Evolutionary conservation across 129 eudicot species (phyloP).

Genomic region (Scalesia atractyloides): DNA sequence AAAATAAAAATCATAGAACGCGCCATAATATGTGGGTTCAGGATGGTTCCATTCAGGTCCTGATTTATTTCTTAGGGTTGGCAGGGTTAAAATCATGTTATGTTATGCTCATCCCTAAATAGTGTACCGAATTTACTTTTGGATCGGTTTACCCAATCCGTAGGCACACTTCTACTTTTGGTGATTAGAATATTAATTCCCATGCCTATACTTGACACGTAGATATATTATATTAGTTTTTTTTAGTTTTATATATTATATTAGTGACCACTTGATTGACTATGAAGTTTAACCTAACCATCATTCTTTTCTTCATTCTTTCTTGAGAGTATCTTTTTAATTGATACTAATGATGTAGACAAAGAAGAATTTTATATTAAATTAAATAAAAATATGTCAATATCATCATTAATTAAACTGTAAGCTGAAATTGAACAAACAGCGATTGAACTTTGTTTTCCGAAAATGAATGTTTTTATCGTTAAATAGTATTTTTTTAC

Average conservation of each 20-base stretch:
- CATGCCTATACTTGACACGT: not conserved
- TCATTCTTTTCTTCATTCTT: slow-evolving; percentile 7
- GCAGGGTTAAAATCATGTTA: not conserved
- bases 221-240: not conserved
- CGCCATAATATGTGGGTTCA: not conserved
- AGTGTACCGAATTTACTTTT: not conserved
- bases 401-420: not conserved
- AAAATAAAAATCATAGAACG: not conserved
- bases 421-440: not conserved
- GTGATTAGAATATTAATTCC: slow-evolving; percentile 1
- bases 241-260: not conserved
- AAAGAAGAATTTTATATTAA: not conserved
- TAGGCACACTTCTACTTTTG: not conserved
- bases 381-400: slow-evolving; percentile 12
- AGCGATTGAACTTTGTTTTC: slow-evolving; percentile 1
- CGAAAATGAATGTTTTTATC: not conserved
- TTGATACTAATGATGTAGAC: not conserved
- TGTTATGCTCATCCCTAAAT: slow-evolving; percentile 2
- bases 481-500: not conserved
- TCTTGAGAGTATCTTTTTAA: not conserved
- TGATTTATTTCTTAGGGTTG: not conserved
- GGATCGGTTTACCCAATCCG: not conserved
- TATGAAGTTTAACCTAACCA: slow-evolving; percentile 32
- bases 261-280: slow-evolving; percentile 22
- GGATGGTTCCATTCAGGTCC: too few species aligned